Evolutionary conservation across 306 rosid genomes (phyloP), one percentile per base, ranked within the genome.

Genomic region (Prunus padus): DNA sequence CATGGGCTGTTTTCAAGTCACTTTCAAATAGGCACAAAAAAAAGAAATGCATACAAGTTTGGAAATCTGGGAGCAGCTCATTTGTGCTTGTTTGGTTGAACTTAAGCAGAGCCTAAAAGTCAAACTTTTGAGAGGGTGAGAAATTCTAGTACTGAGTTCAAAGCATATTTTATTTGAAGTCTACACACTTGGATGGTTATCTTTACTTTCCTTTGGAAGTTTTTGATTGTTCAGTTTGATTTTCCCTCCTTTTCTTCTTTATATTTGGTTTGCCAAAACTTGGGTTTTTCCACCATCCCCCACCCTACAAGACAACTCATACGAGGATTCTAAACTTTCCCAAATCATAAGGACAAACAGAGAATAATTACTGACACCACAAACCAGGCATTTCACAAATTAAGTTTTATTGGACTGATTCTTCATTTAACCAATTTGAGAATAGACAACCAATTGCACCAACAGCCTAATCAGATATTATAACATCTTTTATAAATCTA

Each of bases 251-350:
- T 8, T 22, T 54, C 22, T 54, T 46, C 66, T 56, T 22, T 23
- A 61, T 31, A 55, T 60, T 23, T 18, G 50, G 54, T 22, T 72
- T 56, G 55, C 55, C 11, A 42, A 5, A 40, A 72, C 67, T 45
- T 15, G 49, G 67, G 67, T 57, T 56, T 57, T 42, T 14, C 55
- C 76, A 72, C 44, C 68, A 64, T 19, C 67, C 19, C 15, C 15
- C 57, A 46, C 54, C 40, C 44, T 40, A 44, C 59, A 59, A 18
- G 57, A 42, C 57, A 73, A 44, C 16, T 33, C 30, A 46, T 2
- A 26, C 40, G 44, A 44, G 64, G 56, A 73, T 25, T 72, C 68
- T 44, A 14, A 18, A 60, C n/a, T 11, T 25, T 72, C 23, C 28
- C 19, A 73, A 60, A 57, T 10, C 28, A 73, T 11, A 57, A 42